These are phyloP conservation scores for Cephaloascus albidus DNA, from an alignment of 805 yeast species.

Conservation along the genomic window DNA sequence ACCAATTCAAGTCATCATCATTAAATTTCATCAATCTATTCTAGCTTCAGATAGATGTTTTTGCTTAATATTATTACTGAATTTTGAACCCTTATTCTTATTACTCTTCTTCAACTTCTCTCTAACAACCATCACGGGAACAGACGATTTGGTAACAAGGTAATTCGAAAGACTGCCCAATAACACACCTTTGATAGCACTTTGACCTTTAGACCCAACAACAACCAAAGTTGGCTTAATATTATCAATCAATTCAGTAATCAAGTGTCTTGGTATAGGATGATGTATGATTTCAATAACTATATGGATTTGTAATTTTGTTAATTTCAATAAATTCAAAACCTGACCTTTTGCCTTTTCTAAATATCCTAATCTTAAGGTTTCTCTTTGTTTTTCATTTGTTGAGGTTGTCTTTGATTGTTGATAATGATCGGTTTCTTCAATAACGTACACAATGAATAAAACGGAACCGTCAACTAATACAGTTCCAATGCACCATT, in stretches of 20 bases:
- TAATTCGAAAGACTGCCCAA: conserved; percentile 68
- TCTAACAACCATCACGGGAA: conserved; percentile 77
- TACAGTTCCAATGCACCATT: conserved; percentile 83
- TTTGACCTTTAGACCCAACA: conserved; percentile 68
- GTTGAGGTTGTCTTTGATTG: conserved; percentile 27
- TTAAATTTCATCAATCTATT: conserved; percentile 25
- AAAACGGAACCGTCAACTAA: conserved; percentile 76
- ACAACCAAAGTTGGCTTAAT: conserved; percentile 66
- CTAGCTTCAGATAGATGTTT: conserved; percentile 40
- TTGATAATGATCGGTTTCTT: conserved; percentile 32
- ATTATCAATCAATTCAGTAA: conserved; percentile 61
- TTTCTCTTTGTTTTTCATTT: conserved; percentile 26
- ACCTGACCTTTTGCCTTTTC: conserved; percentile 34
- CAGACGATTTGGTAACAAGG: conserved; percentile 59
- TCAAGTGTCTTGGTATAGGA: conserved; percentile 64
- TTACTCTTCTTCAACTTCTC: conserved; percentile 62
- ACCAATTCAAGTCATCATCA: too few species aligned
- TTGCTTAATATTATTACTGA: conserved; percentile 47
- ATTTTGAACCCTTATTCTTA: conserved; percentile 41
- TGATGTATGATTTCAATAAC: conserved; percentile 70
- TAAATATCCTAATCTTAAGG: conserved; percentile 26
- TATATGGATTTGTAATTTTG: conserved; percentile 64
- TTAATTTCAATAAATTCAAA: conserved; percentile 43
- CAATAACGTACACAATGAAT: conserved; percentile 57
- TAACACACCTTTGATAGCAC: conserved; percentile 64